Base-by-base conservation (phyloP, 345 rosid species). In the Chamaenerion angustifolium region DNA sequence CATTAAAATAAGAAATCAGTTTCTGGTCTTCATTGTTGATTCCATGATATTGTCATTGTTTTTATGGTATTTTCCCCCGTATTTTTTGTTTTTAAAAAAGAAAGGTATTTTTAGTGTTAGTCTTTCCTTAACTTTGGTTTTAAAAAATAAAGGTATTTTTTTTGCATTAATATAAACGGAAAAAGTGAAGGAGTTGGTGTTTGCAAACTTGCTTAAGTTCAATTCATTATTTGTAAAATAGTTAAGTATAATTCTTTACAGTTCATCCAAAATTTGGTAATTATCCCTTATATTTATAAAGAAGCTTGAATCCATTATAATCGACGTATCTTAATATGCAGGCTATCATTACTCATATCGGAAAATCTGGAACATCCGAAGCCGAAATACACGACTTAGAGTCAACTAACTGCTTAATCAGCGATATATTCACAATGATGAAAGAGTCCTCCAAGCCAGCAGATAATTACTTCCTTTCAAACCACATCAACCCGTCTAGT, bases 321-420 rank as follows among this genome's bases (percentile, higher is more conserved):
- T 44, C 56, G 14, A 44, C 12, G 27, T 35, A 40, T 63, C 4
- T 62, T 71, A 75, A 42, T 64, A 37, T 74, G 71, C 93, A 92
- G 98, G 95, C 79, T 51, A 56, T 73, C 64, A 61, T 84, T 62
- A 57, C 80, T 40, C 78, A 60, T 60, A 31, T 31, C 37, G 37
- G 37, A 31, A 31, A 31, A 60, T 66, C 61, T 48, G 69, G 79
- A 59, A 59, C 59, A 61, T 58, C 55, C 47, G 67, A 59, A 19
- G 47, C 21, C 51, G 64, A 71, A 12, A 55, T 55, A n/a, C 62
- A 49, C 45, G 78, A 63, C 18, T 43, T 61, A 44, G 59, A 55
- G 40, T 60, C 60, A 51, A 51, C 47, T 62, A 78, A 76, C 56
- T 56, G 66, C 57, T 70, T 92, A 40, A 58, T 84, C 42, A 68